Percentiles rank a stretch among this genome's conserved stretches.
Evolutionary conservation across 2,329 filamentous ascomycete species (phyloP).

Genomic region (Cordyceps militaris): DNA sequence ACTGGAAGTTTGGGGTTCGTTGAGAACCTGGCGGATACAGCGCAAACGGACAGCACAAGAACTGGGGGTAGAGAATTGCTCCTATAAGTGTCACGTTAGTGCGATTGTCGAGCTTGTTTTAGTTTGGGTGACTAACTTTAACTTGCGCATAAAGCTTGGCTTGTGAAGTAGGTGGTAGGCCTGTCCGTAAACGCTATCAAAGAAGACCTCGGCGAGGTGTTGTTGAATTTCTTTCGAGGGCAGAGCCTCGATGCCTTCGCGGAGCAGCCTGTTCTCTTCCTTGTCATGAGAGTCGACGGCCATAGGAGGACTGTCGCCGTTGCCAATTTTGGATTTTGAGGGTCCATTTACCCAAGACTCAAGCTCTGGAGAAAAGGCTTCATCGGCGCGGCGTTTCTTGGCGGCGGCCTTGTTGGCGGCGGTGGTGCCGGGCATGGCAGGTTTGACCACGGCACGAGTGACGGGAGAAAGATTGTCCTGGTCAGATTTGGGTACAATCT

Average conservation of each 20-base stretch:
- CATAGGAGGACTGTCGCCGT: slow-evolving; percentile 37
- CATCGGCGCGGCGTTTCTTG: slow-evolving; percentile 79
- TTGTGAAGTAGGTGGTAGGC: slow-evolving; percentile 93
- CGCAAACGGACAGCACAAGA: slow-evolving; percentile 86
- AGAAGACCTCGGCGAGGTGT: slow-evolving; percentile 89
- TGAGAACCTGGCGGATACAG: slow-evolving; percentile 90
- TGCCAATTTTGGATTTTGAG: slow-evolving; percentile 39
- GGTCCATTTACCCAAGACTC: slow-evolving; percentile 69
- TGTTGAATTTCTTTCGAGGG: slow-evolving; percentile 85
- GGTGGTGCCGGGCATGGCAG: slow-evolving; percentile 54
- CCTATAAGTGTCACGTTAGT: slow-evolving; percentile 17
- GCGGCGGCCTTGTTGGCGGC: slow-evolving; percentile 36
- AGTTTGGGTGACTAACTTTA: slow-evolving; percentile 47
- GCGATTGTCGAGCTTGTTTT: too few relatives aligned
- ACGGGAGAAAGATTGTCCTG: slow-evolving; percentile 60
- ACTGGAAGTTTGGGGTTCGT: slow-evolving; percentile 73
- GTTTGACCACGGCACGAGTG: slow-evolving; percentile 77
- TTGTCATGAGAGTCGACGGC: slow-evolving; percentile 53
- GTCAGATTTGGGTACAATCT: slow-evolving; percentile 84
- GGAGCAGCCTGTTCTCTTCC: slow-evolving; percentile 70
- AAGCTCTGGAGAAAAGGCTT: slow-evolving; percentile 77
- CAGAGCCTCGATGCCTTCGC: slow-evolving; percentile 74
- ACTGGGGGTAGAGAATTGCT: slow-evolving; percentile 70
- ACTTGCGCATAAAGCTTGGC: slow-evolving; percentile 88
- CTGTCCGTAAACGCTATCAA: slow-evolving; percentile 92